These are phyloP conservation scores for Gautieria morchelliformis DNA, from an alignment of 768 basidiomycete genomes.

Conservation along the genomic window DNA sequence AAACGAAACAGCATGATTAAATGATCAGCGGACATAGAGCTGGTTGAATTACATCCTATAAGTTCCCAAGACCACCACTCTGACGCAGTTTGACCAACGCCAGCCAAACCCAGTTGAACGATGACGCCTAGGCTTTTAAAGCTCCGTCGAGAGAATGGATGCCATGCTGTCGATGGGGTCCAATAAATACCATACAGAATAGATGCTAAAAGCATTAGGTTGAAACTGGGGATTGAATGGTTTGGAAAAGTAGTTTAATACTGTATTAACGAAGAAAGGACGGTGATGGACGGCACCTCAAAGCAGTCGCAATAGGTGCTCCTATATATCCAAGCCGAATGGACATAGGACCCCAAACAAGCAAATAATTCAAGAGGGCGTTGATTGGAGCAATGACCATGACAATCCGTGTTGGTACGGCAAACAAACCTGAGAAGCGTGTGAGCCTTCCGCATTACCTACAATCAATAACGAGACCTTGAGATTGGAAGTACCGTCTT, in stretches of 20 bases:
- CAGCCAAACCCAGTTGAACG: conserved; percentile 69
- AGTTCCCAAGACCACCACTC: conserved; percentile 99
- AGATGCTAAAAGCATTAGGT: conserved; percentile 61
- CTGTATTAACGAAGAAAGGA: background rate
- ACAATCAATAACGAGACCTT: conserved; percentile 34
- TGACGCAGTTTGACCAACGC: conserved; percentile 74
- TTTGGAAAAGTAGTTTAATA: background rate
- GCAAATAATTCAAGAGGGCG: conserved; percentile 67
- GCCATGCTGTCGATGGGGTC: conserved; percentile 70
- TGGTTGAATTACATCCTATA: conserved; percentile 37
- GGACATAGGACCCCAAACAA: conserved; percentile 83
- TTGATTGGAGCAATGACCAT: conserved; percentile 81
- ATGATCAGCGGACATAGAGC: background rate
- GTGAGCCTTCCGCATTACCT: background rate
- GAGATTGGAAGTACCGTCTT: conserved; percentile 75
- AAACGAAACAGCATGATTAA: background rate
- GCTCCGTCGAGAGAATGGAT: conserved; percentile 53
- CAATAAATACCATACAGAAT: conserved; percentile 55
- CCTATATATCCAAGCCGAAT: conserved; percentile 84
- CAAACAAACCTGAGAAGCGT: conserved; percentile 51
- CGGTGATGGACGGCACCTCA: conserved; percentile 20
- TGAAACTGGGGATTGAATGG: conserved; percentile 55
- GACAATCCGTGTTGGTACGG: conserved; percentile 77
- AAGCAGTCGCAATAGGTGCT: conserved; percentile 81
- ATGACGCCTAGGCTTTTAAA: conserved; percentile 63